phyloP scores from a whole-genome alignment of 2,329 filamentous ascomycete species.

The Thielaviopsis ethacetica region DNA sequence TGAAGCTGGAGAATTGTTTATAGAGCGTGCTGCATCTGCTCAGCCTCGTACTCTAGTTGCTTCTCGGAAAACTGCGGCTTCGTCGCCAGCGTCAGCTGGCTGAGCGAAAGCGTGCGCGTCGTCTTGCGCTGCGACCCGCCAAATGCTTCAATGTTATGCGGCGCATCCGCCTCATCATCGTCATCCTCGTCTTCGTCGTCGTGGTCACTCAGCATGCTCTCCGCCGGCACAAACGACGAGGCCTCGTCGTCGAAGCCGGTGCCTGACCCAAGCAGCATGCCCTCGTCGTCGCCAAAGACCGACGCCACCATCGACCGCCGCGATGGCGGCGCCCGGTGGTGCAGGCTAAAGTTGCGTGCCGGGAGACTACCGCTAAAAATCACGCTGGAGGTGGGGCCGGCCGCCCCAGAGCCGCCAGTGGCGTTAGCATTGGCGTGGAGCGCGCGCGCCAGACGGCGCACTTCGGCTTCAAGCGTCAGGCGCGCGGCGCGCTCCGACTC shows the following conservation, averaged over 20 bases:
- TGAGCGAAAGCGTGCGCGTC: constrained; percentile 47
- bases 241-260: neutral
- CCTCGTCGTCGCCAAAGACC: neutral
- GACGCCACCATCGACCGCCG: neutral
- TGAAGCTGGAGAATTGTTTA: neutral
- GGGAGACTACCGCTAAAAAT: constrained; percentile 25
- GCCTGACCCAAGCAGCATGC: neutral
- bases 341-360: constrained; percentile 16
- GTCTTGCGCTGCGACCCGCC: constrained; percentile 29
- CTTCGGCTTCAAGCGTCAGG: constrained; percentile 37
- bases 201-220: neutral
- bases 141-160: neutral
- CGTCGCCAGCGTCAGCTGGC: constrained; percentile 37
- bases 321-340: constrained; percentile 1
- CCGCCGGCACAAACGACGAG: neutral
- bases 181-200: neutral
- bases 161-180: neutral
- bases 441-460: constrained; percentile 34
- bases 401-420: constrained; percentile 2
- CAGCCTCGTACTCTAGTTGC: constrained; percentile 13
- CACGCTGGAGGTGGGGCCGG: constrained; percentile 15
- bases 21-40: constrained; percentile 14
- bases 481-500: constrained; percentile 40
- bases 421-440: constrained; percentile 20
- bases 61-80: constrained; percentile 13